These are phyloP conservation scores for Polysphondylium violaceum DNA, from an alignment of 78 protist species.

Conservation along the genomic window DNA sequence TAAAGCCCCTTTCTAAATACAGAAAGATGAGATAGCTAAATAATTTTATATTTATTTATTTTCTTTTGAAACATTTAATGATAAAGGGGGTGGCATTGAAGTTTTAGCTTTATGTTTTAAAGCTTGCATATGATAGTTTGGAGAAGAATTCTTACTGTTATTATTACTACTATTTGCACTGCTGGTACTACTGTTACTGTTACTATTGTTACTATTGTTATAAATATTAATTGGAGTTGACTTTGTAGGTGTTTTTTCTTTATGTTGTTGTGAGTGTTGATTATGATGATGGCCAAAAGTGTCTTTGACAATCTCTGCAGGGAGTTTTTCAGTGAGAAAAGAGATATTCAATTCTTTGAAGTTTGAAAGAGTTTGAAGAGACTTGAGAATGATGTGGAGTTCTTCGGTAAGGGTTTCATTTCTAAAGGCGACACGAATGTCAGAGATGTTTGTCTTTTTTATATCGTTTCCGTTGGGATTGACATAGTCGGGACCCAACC, in stretches of 20 bases:
- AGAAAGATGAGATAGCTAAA: too few relatives aligned
- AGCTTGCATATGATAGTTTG: neutral
- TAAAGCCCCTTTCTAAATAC: too few relatives aligned
- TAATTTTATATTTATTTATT: neutral
- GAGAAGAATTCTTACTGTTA: too few relatives aligned
- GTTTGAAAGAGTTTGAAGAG: conserved; percentile 36
- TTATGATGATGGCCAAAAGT: too few relatives aligned
- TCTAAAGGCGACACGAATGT: conserved; percentile 90
- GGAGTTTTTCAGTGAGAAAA: conserved; percentile 33
- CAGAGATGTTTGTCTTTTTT: conserved; percentile 89
- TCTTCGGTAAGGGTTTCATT: conserved; percentile 88
- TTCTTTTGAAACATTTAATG: conserved; percentile 37
- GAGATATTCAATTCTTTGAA: conserved; percentile 33
- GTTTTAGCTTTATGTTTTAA: neutral
- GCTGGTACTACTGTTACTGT: too few relatives aligned
- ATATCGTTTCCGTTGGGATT: conserved; percentile 49
- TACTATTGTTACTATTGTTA: conserved; percentile 6
- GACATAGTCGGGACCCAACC: conserved; percentile 89
- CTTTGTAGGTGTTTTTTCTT: conserved; percentile 8
- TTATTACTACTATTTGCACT: too few relatives aligned
- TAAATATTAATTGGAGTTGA: too few relatives aligned
- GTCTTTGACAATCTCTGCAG: conserved; percentile 17
- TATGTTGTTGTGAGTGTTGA: conserved; percentile 20
- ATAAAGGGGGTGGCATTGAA: conserved; percentile 48
- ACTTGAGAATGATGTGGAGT: conserved; percentile 52